Evolutionary conservation across 176 grass and related monocot species (phyloP).

Genomic region (Ananas comosus): DNA sequence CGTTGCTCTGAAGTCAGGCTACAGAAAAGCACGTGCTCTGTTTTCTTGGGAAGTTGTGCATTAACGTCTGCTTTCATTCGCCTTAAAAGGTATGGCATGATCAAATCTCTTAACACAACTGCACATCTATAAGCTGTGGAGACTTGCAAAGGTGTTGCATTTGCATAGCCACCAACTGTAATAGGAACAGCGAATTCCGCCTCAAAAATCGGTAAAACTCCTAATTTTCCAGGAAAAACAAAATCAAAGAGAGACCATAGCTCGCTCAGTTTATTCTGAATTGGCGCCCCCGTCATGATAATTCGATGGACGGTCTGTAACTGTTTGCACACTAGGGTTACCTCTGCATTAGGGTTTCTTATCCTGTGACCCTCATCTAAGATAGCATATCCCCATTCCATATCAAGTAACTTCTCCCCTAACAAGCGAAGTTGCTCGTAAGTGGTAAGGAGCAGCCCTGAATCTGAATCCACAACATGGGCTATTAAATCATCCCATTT

Average conservation of each 20-base stretch:
- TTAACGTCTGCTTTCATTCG: constrained; percentile 96
- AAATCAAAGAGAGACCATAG: constrained; percentile 99
- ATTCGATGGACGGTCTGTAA: constrained; percentile 83
- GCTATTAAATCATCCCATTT: constrained; percentile 88
- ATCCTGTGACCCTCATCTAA: constrained; percentile 92
- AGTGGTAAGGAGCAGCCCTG: constrained; percentile 80
- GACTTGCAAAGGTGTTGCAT: constrained; percentile 88
- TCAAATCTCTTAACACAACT: constrained; percentile 74
- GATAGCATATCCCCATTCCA: constrained; percentile 87
- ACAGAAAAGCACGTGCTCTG: constrained; percentile 92
- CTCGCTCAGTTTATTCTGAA: constrained; percentile 93
- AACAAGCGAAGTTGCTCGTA: constrained; percentile 80
- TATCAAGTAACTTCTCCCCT: constrained; percentile 62
- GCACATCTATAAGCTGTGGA: constrained; percentile 90
- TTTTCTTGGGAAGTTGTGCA: constrained; percentile 86
- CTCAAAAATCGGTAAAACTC: constrained; percentile 87
- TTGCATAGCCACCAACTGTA: constrained; percentile 85
- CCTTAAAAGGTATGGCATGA: constrained; percentile 91
- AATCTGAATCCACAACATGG: constrained; percentile 56
- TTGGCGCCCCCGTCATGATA: constrained; percentile 95
- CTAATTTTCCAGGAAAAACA: constrained; percentile 93
- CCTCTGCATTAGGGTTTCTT: constrained; percentile 89
- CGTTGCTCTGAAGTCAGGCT: constrained; percentile 63
- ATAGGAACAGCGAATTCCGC: constrained; percentile 86
- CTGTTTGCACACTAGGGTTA: constrained; percentile 89